Percentiles rank a stretch among this genome's conserved stretches.
These are phyloP conservation scores for Rhizopogon roseolus DNA, from an alignment of 768 basidiomycete species.

Conservation along the genomic window DNA sequence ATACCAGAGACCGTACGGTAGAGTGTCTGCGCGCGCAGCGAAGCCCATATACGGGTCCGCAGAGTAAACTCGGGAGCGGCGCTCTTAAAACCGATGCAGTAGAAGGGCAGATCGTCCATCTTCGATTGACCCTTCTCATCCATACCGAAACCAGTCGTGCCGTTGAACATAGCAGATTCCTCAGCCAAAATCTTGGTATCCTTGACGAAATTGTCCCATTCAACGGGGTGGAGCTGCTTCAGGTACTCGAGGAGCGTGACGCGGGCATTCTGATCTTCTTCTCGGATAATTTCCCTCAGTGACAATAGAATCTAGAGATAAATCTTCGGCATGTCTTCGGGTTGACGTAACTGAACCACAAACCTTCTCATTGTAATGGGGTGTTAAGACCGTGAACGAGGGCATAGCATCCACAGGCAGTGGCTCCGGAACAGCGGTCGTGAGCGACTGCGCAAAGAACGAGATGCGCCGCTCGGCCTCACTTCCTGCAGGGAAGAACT, in stretches of 20 bases:
- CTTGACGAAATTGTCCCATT: slow-evolving; percentile 99
- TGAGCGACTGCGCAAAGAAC: slow-evolving; percentile 97
- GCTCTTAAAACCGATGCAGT: slow-evolving; percentile 98
- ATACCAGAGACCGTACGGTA: slow-evolving; percentile 99
- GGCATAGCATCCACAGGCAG: slow-evolving; percentile 99
- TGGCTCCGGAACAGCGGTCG: slow-evolving; percentile 90
- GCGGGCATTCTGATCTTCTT: slow-evolving; percentile 95
- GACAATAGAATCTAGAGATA: slow-evolving; percentile 80
- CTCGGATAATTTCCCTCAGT: slow-evolving; percentile 95
- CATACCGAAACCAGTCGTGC: slow-evolving; percentile 63
- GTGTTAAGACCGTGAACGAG: slow-evolving; percentile 96
- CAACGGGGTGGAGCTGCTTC: slow-evolving; percentile 95
- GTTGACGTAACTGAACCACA: slow-evolving; percentile 10
- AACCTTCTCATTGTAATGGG: slow-evolving; percentile 98
- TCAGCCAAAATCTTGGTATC: slow-evolving; percentile 99
- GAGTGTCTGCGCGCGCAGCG: slow-evolving; percentile 95
- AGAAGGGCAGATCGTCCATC: slow-evolving; percentile 92
- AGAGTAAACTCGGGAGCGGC: slow-evolving; percentile 98
- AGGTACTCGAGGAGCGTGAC: slow-evolving; percentile 97
- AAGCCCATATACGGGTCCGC: slow-evolving; percentile 99
- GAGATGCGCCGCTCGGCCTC: slow-evolving; percentile 98
- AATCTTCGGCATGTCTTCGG: slow-evolving; percentile 2
- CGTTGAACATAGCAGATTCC: slow-evolving; percentile 85
- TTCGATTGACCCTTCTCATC: slow-evolving; percentile 84
- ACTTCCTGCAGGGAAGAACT: slow-evolving; percentile 92